Evolutionary conservation across 129 eudicot species (phyloP), one percentile per base, ranked within the genome.

Genomic region (Deinandra increscens): DNA sequence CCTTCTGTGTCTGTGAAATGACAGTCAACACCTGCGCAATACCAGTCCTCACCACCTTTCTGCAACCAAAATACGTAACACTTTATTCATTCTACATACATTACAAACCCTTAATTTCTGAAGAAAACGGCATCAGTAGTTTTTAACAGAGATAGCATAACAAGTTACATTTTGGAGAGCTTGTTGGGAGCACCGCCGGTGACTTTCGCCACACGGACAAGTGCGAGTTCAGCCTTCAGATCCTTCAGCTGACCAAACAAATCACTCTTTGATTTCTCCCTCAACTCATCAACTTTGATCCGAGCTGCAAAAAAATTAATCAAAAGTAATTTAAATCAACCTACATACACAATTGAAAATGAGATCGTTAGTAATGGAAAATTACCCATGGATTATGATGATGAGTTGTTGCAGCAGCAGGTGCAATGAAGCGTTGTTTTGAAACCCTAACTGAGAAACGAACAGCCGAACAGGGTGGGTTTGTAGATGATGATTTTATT

Each of bases 141-240:
- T n/a, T n/a, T n/a, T n/a, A n/a, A n/a, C n/a, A n/a, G n/a, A n/a
- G n/a, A n/a, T n/a, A n/a, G n/a, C n/a, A n/a, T n/a, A n/a, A n/a
- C n/a, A n/a, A n/a, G 9, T 14, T 76, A 84, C 88, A 84, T 84
- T 59, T 84, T 84, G 69, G 89, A 81, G 84, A 84, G 89, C 77
- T 84, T 84, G 81, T 84, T 84, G 9, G 86, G 78, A 26, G 86
- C 89, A 68, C 86, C 86, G 11, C 85, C 89, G 38, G 89, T 84
- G 54, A 84, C 89, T 61, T 84, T 84, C 20, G 89, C 89, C n/a
- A 84, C 89, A 71, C 89, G 86, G 43, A 84, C 86, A 22, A 81
- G 84, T 17, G 89, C 71, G 18, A 84, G 89, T 39, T 84, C 89
- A 64, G 84, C 81, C 43, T 84, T 84, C 1, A 77, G 75, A 44